Percentiles rank a stretch among this genome's conserved stretches.
Evolutionary conservation across 257 asterid genomes (phyloP).

Genomic region (Salvia miltiorrhiza): DNA sequence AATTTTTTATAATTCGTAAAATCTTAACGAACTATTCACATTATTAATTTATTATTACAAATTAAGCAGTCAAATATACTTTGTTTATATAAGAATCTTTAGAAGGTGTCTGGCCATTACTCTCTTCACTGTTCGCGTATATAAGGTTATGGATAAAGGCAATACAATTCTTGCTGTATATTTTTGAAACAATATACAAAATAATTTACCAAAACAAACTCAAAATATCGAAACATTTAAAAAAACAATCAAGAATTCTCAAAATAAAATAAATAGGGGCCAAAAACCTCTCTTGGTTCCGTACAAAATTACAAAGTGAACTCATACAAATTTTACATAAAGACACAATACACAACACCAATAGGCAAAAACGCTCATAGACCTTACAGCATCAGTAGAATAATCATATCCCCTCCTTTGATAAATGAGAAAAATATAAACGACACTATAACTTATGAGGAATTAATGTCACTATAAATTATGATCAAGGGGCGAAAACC

Average conservation of each 20-base stretch:
- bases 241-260: background rate
- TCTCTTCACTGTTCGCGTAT: background rate
- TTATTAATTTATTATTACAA: no score
- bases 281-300: background rate
- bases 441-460: background rate
- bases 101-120: no score
- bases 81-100: no score
- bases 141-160: background rate
- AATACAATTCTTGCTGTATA: no score
- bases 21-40: no score
- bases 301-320: conserved; percentile 5
- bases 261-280: background rate
- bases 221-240: background rate
- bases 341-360: background rate
- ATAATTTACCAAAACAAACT: background rate
- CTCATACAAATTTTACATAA: background rate
- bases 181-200: background rate
- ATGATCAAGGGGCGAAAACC: conserved; percentile 28
- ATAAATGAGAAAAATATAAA: background rate
- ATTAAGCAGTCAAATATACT: no score
- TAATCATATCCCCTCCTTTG: background rate
- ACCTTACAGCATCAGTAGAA: background rate
- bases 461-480: conserved; percentile 35
- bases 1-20: no score
- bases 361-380: background rate